Conservation (phyloP, 495 filamentous ascomycete genomes). For the Letharia columbiana region DNA sequence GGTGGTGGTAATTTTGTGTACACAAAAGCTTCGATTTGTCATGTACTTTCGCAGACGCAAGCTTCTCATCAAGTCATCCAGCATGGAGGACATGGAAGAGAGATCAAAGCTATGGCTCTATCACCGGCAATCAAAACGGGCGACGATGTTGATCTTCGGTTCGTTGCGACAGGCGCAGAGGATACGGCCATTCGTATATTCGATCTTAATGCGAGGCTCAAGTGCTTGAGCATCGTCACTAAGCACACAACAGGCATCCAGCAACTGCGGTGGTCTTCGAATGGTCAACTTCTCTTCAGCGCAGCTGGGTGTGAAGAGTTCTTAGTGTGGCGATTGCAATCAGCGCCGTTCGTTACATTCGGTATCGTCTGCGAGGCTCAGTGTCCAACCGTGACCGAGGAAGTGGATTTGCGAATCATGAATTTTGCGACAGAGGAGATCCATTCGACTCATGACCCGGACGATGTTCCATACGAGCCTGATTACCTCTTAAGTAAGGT, state of each 20-base stretch:
- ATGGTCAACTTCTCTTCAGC: constrained; percentile 64
- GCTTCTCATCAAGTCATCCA: constrained; percentile 48
- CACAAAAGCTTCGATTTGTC: constrained; percentile 37
- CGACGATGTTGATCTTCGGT: constrained; percentile 5
- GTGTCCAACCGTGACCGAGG: constrained; percentile 48
- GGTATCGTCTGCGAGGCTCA: constrained; percentile 55
- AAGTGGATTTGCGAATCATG: constrained; percentile 69
- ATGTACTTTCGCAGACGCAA: constrained; percentile 41
- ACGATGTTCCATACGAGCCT: constrained; percentile 7
- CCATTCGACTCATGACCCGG: constrained; percentile 16
- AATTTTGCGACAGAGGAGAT: constrained; percentile 51
- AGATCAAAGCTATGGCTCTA: constrained; percentile 71
- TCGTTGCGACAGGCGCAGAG: constrained; percentile 79
- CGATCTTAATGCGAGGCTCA: constrained; percentile 28
- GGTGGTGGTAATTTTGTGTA: constrained; percentile 43
- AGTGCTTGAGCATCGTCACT: constrained; percentile 54
- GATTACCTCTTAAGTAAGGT: constrained; percentile 52
- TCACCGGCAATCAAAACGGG: constrained; percentile 27
- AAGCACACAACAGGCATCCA: constrained; percentile 79
- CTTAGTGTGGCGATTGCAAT: constrained; percentile 65
- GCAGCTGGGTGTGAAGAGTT: constrained; percentile 84
- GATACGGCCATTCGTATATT: constrained; percentile 78
- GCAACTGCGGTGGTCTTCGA: constrained; percentile 60
- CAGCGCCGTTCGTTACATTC: constrained; percentile 45
- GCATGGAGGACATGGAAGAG: constrained; percentile 71